Evolutionary conservation across 2,329 filamentous ascomycete genomes (phyloP).

Genomic region (Verticillium albo-atrum): DNA sequence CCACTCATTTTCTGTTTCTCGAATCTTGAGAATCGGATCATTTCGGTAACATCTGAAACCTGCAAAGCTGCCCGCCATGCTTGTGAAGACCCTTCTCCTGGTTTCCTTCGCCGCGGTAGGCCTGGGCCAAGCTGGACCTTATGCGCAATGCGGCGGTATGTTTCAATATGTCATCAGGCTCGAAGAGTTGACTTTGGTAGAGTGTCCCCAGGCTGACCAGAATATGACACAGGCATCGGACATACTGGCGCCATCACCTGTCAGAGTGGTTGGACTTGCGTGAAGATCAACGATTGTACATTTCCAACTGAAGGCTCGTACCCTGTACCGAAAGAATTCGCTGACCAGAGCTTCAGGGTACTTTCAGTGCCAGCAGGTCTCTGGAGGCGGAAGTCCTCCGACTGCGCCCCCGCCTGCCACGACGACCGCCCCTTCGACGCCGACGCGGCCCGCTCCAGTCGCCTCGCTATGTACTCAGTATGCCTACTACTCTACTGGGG

Average conservation of each 20-base stretch:
- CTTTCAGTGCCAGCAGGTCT: not conserved
- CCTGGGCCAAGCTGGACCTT: not conserved
- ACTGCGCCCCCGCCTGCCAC: not conserved
- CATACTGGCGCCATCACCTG: not conserved
- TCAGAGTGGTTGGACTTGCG: not conserved
- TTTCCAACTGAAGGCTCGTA: not conserved
- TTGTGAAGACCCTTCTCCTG: not conserved
- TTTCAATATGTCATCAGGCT: not conserved
- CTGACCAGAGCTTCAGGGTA: not conserved
- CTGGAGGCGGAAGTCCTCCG: not conserved
- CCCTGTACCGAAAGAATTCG: not conserved
- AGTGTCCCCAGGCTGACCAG: not conserved
- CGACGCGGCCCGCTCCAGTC: not conserved
- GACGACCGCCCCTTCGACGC: not conserved
- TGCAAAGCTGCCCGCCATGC: not conserved
- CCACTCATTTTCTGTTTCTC: too few relatives aligned
- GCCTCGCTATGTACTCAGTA: constrained; percentile 19
- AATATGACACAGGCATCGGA: not conserved
- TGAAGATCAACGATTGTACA: not conserved
- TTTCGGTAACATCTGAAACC: too few relatives aligned
- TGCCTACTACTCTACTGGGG: constrained; percentile 19
- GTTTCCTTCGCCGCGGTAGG: not conserved
- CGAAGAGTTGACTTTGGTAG: too few relatives aligned
- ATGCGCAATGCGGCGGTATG: not conserved
- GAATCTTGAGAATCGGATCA: too few relatives aligned